Percentiles rank a stretch among this genome's conserved stretches.
These are phyloP conservation scores for Carex parvula DNA, from an alignment of 176 grass and related monocot species.

Conservation along the genomic window DNA sequence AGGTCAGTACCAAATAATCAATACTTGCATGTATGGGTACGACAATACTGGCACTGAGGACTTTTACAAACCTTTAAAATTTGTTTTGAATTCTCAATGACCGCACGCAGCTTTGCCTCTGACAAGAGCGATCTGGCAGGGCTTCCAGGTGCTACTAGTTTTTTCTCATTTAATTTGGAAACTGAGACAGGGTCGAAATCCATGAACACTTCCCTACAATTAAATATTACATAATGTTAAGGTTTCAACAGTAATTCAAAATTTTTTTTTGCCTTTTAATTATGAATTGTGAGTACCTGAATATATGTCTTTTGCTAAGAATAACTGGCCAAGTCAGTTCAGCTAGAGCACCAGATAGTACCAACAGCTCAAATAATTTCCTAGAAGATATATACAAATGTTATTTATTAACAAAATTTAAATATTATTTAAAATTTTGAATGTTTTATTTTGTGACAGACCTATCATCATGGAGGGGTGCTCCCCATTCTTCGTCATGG, in stretches of 20 bases:
- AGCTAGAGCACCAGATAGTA: conserved; percentile 78
- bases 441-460: conserved; percentile 34
- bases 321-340: conserved; percentile 90
- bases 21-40: not conserved
- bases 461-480: conserved; percentile 88
- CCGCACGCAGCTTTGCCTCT: conserved; percentile 59
- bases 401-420: conserved; percentile 27
- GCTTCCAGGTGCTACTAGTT: conserved; percentile 52
- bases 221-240: not conserved
- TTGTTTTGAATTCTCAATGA: conserved; percentile 89
- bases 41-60: not conserved
- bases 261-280: not conserved
- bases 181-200: conserved; percentile 69
- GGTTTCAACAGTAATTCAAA: not conserved
- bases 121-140: conserved; percentile 61
- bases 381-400: conserved; percentile 47
- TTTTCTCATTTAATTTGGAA: conserved; percentile 81
- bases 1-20: not conserved
- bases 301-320: conserved; percentile 83
- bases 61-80: conserved; percentile 53
- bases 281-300: conserved; percentile 44
- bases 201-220: conserved; percentile 83
- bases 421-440: conserved; percentile 13
- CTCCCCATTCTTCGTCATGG: conserved; percentile 97
- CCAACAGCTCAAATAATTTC: conserved; percentile 89